Base-by-base conservation (phyloP, 768 basidiomycete genomes). In the Lentinula sp. region DNA sequence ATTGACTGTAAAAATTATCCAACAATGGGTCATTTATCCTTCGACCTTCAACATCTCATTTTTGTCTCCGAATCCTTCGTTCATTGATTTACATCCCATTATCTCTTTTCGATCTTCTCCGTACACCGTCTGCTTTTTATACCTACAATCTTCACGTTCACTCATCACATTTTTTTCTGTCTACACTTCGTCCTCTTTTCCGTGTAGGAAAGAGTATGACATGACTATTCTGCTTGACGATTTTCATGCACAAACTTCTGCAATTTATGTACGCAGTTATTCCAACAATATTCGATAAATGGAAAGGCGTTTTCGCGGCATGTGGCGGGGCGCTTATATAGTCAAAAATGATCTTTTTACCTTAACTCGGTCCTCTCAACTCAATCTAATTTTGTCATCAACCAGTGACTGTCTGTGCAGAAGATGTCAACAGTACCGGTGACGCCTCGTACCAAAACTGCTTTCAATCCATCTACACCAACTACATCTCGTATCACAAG, bases 401-500 rank as follows among this genome's bases (percentile, higher is more conserved):
- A 13, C 16, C 7, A 18, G 15, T 46, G 16, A 9, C 45, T 46
- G 8, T 13, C 2, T 3, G 15, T 18, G 4, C 15, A 15, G 10
- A 31, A 3, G 6, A 48, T 49, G 43, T 34, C 57, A 13, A 59
- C 59, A 40, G 46, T 45, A 15, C 59, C 59, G 11, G 4, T 35
- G 31, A 60, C 59, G 40, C 59, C 59, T 42, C 48, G 59, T 16
- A 23, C 50, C 13, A 60, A 52, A 40, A 52, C 59, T 40, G 18
- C 50, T 31, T 60, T 60, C 37, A 60, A 60, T 43, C 50, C 80
- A 40, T 77, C 79, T 16, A 89, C 88, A 13, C 86, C 87, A 40
- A 81, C 84, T 46, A 76, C 82, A 5, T 65, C 82, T 5, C 84
- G 86, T 21, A 70, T 85, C 8, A 68, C 79, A 18, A 72, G 76